Evolutionary conservation across 2,329 filamentous ascomycete species (phyloP), one percentile per base, ranked within the genome.

Genomic region (Paecilomyces fulvus): DNA sequence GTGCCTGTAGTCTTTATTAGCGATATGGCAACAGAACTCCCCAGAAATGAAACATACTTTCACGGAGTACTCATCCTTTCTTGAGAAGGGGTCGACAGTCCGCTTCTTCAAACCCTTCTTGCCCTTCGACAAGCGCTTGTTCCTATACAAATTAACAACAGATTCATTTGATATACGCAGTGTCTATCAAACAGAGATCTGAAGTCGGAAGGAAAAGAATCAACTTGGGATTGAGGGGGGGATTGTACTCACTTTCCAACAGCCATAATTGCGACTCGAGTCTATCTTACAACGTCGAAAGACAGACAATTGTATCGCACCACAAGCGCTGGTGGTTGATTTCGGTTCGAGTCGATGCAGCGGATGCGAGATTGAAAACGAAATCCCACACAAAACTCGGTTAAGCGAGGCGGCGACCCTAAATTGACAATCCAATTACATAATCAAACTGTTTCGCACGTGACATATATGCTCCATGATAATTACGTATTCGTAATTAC

Each of bases 61-160:
- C 80, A 99, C 87, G 73, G 88, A 89, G 83, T 92, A 99, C 90
- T 95, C 97, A 79, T 97, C 94, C 86, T 99, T 99, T 77, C 92
- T 89, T 74, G 92, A 85, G 84, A 97, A 97, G 74, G 94, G 92
- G 80, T 99, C 94, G 71, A 88, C 82, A 74, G 92, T 92, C 83
- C 92, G 92, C 92, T 99, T 97, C 90, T 97, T 97, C 78, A 97
- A 85, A 80, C 94, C 92, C 87, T 99, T 99, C 90, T 97, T 99
- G 83, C 94, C 94, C 87, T 99, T 99, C 68, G 94, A 97, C 83
- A 99, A 87, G 85, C 94, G 91, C 91, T 99, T 99, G 88, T 99
- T 99, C 90, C 88, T 91, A 70, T 28, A 57, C 57, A 51, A 51
- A 31, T 28, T 14, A 54, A 57, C 25, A 59, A 28, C 37, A 7